These are phyloP conservation scores for Jatropha podagrica DNA, from an alignment of 441 rosid species.

Conservation along the genomic window DNA sequence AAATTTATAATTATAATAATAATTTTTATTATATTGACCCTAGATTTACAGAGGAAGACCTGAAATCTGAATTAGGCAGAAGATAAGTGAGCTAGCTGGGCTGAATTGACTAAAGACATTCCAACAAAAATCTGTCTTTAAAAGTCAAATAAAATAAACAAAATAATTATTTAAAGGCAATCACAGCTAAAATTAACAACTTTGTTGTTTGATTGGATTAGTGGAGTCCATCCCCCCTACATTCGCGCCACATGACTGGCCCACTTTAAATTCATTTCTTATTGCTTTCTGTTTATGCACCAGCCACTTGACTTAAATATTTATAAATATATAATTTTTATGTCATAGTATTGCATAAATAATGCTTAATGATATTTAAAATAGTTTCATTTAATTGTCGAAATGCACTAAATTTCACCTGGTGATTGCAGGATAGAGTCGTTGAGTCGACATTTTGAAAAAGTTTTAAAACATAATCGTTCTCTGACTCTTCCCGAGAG, in stretches of 20 bases:
- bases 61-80: not conserved
- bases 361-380: too few species aligned
- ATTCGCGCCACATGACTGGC: constrained; percentile 26
- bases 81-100: constrained; percentile 13
- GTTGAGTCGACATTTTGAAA: too few species aligned
- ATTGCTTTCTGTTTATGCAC: not conserved
- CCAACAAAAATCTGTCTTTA: constrained; percentile 28
- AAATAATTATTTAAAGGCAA: constrained; percentile 1
- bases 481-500: too few species aligned
- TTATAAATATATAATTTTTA: too few species aligned
- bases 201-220: not conserved
- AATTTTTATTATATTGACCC: too few species aligned
- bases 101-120: constrained; percentile 25
- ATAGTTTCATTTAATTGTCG: too few species aligned
- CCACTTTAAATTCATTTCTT: not conserved
- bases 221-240: constrained; percentile 26
- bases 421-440: too few species aligned
- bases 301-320: not conserved
- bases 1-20: too few species aligned
- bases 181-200: constrained; percentile 18
- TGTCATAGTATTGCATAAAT: too few species aligned
- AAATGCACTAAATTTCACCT: too few species aligned
- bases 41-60: too few species aligned
- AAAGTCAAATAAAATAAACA: constrained; percentile 11
- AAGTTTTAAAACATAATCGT: too few species aligned